Evolutionary conservation across 441 rosid genomes (phyloP), one percentile per base, ranked within the genome.

Genomic region (Populus tomentosa): DNA sequence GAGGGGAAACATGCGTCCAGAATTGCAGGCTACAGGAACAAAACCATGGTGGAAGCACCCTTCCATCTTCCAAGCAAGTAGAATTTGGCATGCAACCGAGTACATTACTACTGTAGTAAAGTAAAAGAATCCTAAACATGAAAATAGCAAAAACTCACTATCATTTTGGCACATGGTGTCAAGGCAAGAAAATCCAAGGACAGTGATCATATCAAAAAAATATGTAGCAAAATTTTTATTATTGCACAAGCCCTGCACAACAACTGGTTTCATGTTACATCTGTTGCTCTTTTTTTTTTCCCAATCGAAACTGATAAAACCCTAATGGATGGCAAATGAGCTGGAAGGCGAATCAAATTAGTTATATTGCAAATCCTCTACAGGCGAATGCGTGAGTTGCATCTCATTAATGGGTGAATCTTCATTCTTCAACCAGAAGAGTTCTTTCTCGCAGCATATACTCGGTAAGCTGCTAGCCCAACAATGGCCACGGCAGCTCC

Each of bases 401-500:
- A 32, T 24, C 38, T 13, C 13, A 23, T 42, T 79, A 28, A 28
- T 28, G 30, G 30, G 30, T 28, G 30, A 28, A 56, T 30, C 46
- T n/a, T 59, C 32, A 42, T 30, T 65, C 75, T 50, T 90, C 84
- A 96, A 77, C 90, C 75, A 62, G 97, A 91, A 50, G 92, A 10
- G 59, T 72, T 94, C 91, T 86, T 94, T 83, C 97, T 90, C 33
- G 98, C 83, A 1, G 94, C 89, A 70, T 97, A 93, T 21, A 94
- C 92, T 20, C 98, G 94, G 80, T 94, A 97, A 65, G 97, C 98
- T 73, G 99, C 98, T 80, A 94, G 77, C 72, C 97, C 98, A 3
- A 93, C 97, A 18, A 97, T 84, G 71, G 90, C 91, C 56, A 90
- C 97, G 14, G 98, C 99, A 72, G 97, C 97, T 80, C 98, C 99